A percentile compares a stretch with the other conserved stretches of the same genome.
These are phyloP conservation scores for Teratosphaeria viscida DNA, from an alignment of 2,329 filamentous ascomycete genomes.

Conservation along the genomic window DNA sequence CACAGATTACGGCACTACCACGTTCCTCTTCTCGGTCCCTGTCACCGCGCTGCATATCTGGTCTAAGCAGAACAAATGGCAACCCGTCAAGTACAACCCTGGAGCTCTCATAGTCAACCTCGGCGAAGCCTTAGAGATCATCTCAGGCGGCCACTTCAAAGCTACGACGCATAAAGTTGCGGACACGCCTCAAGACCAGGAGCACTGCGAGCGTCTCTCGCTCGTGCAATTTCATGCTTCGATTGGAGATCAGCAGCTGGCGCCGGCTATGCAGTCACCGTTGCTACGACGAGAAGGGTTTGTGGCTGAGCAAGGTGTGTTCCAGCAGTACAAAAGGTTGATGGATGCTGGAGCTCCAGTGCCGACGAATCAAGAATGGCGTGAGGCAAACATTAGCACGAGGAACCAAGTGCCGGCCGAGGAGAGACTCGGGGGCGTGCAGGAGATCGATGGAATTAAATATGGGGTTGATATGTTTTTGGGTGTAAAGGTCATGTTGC, in stretches of 20 bases:
- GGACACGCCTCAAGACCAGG: conserved; percentile 37
- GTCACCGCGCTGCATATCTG: conserved; percentile 30
- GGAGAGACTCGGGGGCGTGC: conserved; percentile 28
- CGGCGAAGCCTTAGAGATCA: conserved; percentile 28
- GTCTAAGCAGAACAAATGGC: conserved; percentile 28
- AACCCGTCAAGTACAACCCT: conserved; percentile 28
- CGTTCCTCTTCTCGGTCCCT: conserved; percentile 30
- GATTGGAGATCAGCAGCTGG: conserved; percentile 34
- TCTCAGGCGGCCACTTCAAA: conserved; percentile 35
- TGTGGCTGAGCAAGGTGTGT: conserved; percentile 36
- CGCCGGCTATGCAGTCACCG: conserved; percentile 31
- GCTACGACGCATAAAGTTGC: conserved; percentile 40
- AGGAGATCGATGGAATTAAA: conserved; percentile 31
- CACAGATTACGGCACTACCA: conserved; percentile 32
- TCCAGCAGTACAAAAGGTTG: conserved; percentile 36
- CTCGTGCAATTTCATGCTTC: conserved; percentile 31
- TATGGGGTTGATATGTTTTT: conserved; percentile 36
- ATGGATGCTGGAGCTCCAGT: conserved; percentile 32
- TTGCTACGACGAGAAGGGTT: conserved; percentile 35
- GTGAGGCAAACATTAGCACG: conserved; percentile 41
- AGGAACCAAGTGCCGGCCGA: conserved; percentile 14
- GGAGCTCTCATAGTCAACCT: conserved; percentile 30
- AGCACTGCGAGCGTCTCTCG: conserved; percentile 28
- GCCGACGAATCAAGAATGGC: conserved; percentile 37
- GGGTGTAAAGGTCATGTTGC: conserved; percentile 37